Percentiles rank a stretch among this genome's conserved stretches.
Evolutionary conservation across 2,329 filamentous ascomycete species (phyloP).

Genomic region (Davidsoniella eucalypti): DNA sequence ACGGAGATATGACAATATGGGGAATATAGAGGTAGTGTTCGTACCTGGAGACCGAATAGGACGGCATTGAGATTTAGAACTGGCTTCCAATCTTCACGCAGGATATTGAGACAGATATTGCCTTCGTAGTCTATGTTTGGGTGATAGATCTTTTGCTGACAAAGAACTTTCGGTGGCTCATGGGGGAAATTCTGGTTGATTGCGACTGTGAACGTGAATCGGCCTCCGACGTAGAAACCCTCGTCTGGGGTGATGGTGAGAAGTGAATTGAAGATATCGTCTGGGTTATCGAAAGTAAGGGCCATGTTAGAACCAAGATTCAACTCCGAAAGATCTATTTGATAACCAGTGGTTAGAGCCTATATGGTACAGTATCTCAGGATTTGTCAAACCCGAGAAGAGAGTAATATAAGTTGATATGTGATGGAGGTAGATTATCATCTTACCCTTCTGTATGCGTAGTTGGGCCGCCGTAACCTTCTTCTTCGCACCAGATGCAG

Average conservation of each 20-base stretch:
- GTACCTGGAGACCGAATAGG: slow-evolving; percentile 78
- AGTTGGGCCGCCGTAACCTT: slow-evolving; percentile 95
- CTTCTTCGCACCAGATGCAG: slow-evolving; percentile 74
- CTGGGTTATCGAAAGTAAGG: slow-evolving; percentile 63
- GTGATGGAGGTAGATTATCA: not conserved
- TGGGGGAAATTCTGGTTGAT: slow-evolving; percentile 95
- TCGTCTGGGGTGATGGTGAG: slow-evolving; percentile 75
- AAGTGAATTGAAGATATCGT: slow-evolving; percentile 73
- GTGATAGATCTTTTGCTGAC: slow-evolving; percentile 96
- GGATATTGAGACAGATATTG: slow-evolving; percentile 94
- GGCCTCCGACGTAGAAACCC: slow-evolving; percentile 72
- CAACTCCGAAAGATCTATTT: slow-evolving; percentile 61
- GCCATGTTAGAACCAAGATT: slow-evolving; percentile 66
- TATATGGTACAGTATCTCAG: too few relatives aligned
- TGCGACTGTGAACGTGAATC: slow-evolving; percentile 77
- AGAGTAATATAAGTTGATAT: not conserved
- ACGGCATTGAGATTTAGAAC: slow-evolving; percentile 93
- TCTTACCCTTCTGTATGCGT: slow-evolving; percentile 81
- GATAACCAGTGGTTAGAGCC: slow-evolving; percentile 2
- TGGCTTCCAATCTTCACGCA: slow-evolving; percentile 97
- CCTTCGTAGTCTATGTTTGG: slow-evolving; percentile 97
- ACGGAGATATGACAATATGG: not conserved
- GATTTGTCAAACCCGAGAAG: not conserved
- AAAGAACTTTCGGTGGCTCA: slow-evolving; percentile 93
- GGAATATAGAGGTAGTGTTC: slow-evolving; percentile 13